Evolutionary conservation across 805 yeast species (phyloP).

Genomic region (Candida caryicola): DNA sequence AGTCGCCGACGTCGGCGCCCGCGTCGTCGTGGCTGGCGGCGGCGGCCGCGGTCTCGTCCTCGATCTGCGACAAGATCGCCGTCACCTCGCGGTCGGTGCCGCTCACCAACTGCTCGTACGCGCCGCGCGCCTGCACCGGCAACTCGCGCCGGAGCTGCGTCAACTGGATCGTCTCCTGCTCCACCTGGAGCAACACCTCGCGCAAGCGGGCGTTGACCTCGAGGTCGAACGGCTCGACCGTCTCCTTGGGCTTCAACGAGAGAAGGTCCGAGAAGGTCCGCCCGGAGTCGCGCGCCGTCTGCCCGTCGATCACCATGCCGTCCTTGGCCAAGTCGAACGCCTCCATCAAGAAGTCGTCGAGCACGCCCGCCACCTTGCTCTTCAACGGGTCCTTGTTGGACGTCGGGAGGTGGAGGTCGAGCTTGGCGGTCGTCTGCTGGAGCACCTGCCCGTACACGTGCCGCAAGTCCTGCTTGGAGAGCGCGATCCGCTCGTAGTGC

Average conservation of each 20-base stretch:
- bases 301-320: slow-evolving; percentile 60
- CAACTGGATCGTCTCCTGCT: slow-evolving; percentile 56
- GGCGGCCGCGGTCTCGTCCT: slow-evolving; percentile 1
- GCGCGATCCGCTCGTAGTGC: slow-evolving; percentile 41
- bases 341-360: slow-evolving; percentile 47
- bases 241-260: slow-evolving; percentile 30
- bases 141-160: slow-evolving; percentile 52
- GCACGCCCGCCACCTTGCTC: slow-evolving; percentile 38
- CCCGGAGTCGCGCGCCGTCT: slow-evolving; percentile 6
- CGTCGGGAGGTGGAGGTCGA: slow-evolving; percentile 49
- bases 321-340: slow-evolving; percentile 56
- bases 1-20: slow-evolving; percentile 8
- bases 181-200: slow-evolving; percentile 55
- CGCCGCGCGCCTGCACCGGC: slow-evolving; percentile 41
- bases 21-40: slow-evolving; percentile 6
- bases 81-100: slow-evolving; percentile 32
- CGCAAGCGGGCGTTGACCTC: slow-evolving; percentile 60
- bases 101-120: slow-evolving; percentile 33
- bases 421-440: slow-evolving; percentile 40
- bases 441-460: slow-evolving; percentile 45
- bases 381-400: slow-evolving; percentile 39
- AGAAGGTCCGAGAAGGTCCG: slow-evolving; percentile 22
- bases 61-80: slow-evolving; percentile 21
- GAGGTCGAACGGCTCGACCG: slow-evolving; percentile 69
- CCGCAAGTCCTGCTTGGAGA: slow-evolving; percentile 52